Base-by-base conservation (phyloP, 1,284 basidiomycete genomes). In the Xanthoconium separans region DNA sequence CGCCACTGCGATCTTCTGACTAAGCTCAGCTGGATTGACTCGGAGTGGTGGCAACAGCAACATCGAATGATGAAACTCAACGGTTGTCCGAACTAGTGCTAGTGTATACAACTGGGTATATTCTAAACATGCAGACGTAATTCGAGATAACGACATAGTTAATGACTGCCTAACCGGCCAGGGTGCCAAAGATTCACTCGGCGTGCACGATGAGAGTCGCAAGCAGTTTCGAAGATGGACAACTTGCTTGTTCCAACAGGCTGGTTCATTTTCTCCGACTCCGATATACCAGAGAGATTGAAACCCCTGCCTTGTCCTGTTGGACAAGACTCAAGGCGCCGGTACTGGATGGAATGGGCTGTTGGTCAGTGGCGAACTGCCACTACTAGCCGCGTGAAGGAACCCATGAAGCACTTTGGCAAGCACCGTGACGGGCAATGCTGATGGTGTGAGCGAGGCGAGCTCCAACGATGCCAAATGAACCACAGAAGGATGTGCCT, bases 401-500 rank as follows among this genome's bases (percentile, higher is more conserved):
- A 20, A 61, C 40, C 60, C 62, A 58, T 24, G 54, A 53, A 42
- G 43, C 27, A 36, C 44, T 53, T 44, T 58, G 59, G 45, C 57
- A 66, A 42, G 57, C 34, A 30, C 27, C 27, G 27, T 27, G 27
- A 27, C 49, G 37, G 34, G 65, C 44, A 29, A 54, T 44, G 39
- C 51, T 61, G 44, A 70, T 53, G 7, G 65, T 58, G 18, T 64
- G 51, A 45, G 57, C 57, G 5, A 70, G 50, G 44, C 57, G 64
- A 44, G 50, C 44, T 30, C 64, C 58, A 29, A 70, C 57, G 16
- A 52, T 37, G 39, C 64, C 65, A 37, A 68, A 64, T 27, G 67
- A 55, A 15, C 64, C 64, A 34, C 54, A 53, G 15, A 71, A 65
- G 16, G 64, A 68, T 41, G 64, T 57, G 12, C 65, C 51, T 33